phyloP scores from a whole-genome alignment of 306 rosid genomes.

The Lathyrus sativus region DNA sequence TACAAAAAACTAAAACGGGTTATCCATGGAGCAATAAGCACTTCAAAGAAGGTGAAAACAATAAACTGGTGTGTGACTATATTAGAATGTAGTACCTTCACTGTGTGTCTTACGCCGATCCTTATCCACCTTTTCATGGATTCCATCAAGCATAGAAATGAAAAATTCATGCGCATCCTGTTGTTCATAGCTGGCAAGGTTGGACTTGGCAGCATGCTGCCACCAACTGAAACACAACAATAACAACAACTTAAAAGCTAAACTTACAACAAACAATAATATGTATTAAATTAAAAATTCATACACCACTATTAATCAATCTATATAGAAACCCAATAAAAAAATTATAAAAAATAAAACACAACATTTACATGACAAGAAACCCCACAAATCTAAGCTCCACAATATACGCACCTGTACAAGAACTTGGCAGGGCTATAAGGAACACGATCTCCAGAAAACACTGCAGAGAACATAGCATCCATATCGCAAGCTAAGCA shows the following conservation, averaged over 20 bases:
- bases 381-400: neutral
- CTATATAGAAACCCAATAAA: neutral
- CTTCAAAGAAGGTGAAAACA: conserved; percentile 14
- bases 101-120: conserved; percentile 64
- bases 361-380: neutral
- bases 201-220: conserved; percentile 78
- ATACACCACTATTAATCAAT: conserved; percentile 2
- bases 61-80: conserved; percentile 14
- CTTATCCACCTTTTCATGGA: conserved; percentile 87
- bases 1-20: neutral
- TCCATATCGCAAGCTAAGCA: conserved; percentile 92
- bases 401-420: conserved; percentile 59
- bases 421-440: conserved; percentile 93
- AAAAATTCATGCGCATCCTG: conserved; percentile 99
- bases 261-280: conserved; percentile 15
- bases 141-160: conserved; percentile 96
- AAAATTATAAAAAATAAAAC: neutral
- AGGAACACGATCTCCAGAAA: conserved; percentile 78
- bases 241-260: neutral
- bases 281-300: neutral
- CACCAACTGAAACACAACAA: conserved; percentile 75
- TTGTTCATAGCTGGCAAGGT: conserved; percentile 92
- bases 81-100: conserved; percentile 62
- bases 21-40: neutral
- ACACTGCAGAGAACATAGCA: conserved; percentile 75